These are phyloP conservation scores for Candida wancherniae DNA, from an alignment of 805 yeast genomes.

Conservation along the genomic window DNA sequence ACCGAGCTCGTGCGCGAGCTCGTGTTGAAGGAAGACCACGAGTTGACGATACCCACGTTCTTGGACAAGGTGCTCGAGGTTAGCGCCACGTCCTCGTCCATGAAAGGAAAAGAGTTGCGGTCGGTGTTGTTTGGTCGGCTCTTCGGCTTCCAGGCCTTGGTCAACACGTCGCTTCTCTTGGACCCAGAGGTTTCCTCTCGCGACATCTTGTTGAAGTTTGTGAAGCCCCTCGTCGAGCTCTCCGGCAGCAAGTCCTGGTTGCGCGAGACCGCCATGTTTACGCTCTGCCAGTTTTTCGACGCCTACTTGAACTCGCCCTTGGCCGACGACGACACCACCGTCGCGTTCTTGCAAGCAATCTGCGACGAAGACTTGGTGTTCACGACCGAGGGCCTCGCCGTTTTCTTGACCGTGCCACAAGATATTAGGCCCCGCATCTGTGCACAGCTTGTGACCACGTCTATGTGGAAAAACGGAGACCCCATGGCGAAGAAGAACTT, in stretches of 20 bases:
- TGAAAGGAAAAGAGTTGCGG: slow-evolving; percentile 80
- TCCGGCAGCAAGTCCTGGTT: slow-evolving; percentile 75
- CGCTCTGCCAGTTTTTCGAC: slow-evolving; percentile 51
- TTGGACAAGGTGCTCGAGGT: slow-evolving; percentile 37
- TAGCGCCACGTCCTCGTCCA: slow-evolving; percentile 30
- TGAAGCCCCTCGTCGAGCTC: slow-evolving; percentile 49
- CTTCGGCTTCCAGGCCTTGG: slow-evolving; percentile 75
- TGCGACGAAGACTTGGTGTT: slow-evolving; percentile 52
- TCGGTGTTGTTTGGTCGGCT: slow-evolving; percentile 75
- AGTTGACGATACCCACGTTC: slow-evolving; percentile 29
- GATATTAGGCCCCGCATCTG: slow-evolving; percentile 19
- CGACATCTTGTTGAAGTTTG: slow-evolving; percentile 36
- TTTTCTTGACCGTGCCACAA: slow-evolving; percentile 53
- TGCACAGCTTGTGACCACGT: slow-evolving; percentile 4
- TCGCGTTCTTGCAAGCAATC: slow-evolving; percentile 37
- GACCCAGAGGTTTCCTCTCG: slow-evolving; percentile 14
- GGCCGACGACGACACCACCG: slow-evolving; percentile 17
- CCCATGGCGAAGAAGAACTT: slow-evolving; percentile 73
- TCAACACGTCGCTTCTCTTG: slow-evolving; percentile 39
- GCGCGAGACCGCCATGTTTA: slow-evolving; percentile 72
- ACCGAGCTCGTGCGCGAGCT: slow-evolving; percentile 54
- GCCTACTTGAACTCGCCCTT: slow-evolving; percentile 10
- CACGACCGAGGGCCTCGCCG: slow-evolving; percentile 76
- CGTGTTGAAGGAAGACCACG: slow-evolving; percentile 25
- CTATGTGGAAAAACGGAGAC: slow-evolving; percentile 63